phyloP scores from a whole-genome alignment of 768 basidiomycete species.

The Exidia glandulosa region DNA sequence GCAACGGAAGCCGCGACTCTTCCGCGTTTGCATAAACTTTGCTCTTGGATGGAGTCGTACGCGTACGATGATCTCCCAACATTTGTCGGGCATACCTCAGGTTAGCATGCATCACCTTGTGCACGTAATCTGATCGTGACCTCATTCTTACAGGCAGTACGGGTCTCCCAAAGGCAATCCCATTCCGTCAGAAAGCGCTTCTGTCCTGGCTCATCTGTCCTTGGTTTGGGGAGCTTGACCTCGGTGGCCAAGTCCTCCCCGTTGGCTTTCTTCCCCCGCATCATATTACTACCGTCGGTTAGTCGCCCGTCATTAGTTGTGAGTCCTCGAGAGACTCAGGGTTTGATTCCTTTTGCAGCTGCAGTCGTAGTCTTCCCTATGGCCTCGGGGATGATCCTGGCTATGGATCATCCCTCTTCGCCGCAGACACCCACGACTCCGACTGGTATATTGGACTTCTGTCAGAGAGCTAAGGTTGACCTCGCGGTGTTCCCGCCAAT shows the following conservation, averaged over 20 bases:
- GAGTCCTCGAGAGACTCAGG: no score
- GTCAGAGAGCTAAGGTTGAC: neutral
- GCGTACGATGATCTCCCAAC: neutral
- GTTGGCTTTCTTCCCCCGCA: neutral
- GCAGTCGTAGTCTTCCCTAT: neutral
- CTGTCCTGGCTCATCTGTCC: neutral
- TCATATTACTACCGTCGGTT: neutral
- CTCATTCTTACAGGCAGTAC: no score
- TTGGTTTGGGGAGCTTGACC: neutral
- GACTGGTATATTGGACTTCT: neutral
- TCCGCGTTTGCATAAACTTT: neutral
- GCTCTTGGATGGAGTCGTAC: neutral
- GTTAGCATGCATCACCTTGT: no score
- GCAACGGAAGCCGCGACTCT: neutral
- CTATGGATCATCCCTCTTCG: neutral
- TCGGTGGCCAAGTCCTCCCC: neutral
- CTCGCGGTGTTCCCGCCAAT: neutral
- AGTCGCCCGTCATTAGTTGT: neutral
- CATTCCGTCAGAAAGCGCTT: neutral
- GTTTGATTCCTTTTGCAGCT: neutral
- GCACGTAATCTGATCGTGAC: no score
- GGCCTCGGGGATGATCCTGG: neutral
- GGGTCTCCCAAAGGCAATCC: neutral
- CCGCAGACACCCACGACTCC: neutral
- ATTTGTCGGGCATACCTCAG: neutral